A percentile compares a stretch with the other conserved stretches of the same genome.
Conservation (phyloP, 2,329 filamentous ascomycete species). For the Hymenotorrendiella dingleyae region DNA sequence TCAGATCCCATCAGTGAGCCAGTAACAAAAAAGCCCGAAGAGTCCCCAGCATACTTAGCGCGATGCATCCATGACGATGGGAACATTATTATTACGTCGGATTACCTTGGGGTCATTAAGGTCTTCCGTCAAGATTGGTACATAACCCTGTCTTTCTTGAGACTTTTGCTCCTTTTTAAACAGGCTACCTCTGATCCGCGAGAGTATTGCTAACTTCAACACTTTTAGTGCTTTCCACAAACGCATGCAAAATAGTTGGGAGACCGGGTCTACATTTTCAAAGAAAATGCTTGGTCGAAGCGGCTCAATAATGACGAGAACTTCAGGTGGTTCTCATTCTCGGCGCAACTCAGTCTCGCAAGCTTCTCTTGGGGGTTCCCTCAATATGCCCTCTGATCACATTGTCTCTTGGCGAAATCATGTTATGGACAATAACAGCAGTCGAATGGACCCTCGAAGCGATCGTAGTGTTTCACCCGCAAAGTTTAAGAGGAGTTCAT, state of each 20-base stretch:
- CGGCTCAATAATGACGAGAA: slow-evolving; percentile 38
- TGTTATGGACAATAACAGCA: slow-evolving; percentile 45
- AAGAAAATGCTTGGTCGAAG: slow-evolving; percentile 29
- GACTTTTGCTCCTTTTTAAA: neutral
- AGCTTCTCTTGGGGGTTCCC: slow-evolving; percentile 24
- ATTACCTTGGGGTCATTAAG: slow-evolving; percentile 84
- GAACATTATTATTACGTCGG: slow-evolving; percentile 88
- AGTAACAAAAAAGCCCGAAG: slow-evolving; percentile 46
- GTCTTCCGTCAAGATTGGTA: slow-evolving; percentile 78
- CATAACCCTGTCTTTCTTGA: neutral
- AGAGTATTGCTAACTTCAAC: slow-evolving; percentile 1
- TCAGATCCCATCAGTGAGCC: slow-evolving; percentile 27
- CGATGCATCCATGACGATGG: slow-evolving; percentile 72
- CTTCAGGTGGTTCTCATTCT: slow-evolving; percentile 38
- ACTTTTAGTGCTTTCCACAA: slow-evolving; percentile 76
- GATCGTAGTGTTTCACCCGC: slow-evolving; percentile 50
- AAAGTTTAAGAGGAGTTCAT: slow-evolving; percentile 31
- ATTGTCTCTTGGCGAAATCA: slow-evolving; percentile 85
- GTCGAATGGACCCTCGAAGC: slow-evolving; percentile 20
- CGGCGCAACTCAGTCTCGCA: slow-evolving; percentile 39
- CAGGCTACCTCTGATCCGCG: neutral
- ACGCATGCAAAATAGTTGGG: slow-evolving; percentile 70
- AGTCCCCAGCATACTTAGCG: slow-evolving; percentile 71
- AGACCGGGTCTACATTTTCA: slow-evolving; percentile 71
- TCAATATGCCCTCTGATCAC: slow-evolving; percentile 51